Base-by-base conservation (phyloP, 176 grass and related monocot genomes). In the Zoysia pacifica region DNA sequence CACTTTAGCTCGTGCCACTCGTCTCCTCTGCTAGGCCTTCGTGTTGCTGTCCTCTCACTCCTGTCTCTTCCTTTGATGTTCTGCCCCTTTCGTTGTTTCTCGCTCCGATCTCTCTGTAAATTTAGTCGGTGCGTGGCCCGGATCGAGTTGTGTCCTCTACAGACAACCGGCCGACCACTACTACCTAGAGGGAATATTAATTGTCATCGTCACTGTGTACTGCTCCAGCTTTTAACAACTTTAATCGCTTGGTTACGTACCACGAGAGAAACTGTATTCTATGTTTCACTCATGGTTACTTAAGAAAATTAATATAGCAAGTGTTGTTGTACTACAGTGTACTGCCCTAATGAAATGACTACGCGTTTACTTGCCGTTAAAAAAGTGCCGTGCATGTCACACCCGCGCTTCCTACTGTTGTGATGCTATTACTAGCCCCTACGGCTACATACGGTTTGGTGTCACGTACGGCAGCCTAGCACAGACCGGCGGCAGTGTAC, bases 111-210 rank as follows among this genome's bases (percentile, higher is more conserved):
- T 53, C 51, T 80, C 39, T 91, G 86, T 93, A 91, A 82, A 91
- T 90, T 83, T 91, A 85, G 81, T 70, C 81, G 36, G 36, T 39
- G 84, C 83, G 78, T 86, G 78, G 86, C 55, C 69, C 78, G 92
- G 92, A 89, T 94, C 86, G 92, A 94, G 95, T 93, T 91, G 95
- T 89, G 81, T 83, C 67, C 76, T 79, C 88, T 77, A 81, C 55
- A 81, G 91, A 91, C 95, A 94, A 98, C 95, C 92, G 81, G 94
- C 95, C 90, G 80, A 94, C 95, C 90, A 85, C 90, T 91, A 83
- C 90, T 81, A 82, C 73, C 86, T 78, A 67, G 87, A 82, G 83
- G 38, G 74, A 86, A 86, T 28, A 28, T 89, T 86, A 67, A 86
- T 86, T 79, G 78, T 68, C 61, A 62, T 66, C 47, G 48, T 54